Base-by-base conservation (phyloP, 305 asterid species). In the Galium porrigens region DNA sequence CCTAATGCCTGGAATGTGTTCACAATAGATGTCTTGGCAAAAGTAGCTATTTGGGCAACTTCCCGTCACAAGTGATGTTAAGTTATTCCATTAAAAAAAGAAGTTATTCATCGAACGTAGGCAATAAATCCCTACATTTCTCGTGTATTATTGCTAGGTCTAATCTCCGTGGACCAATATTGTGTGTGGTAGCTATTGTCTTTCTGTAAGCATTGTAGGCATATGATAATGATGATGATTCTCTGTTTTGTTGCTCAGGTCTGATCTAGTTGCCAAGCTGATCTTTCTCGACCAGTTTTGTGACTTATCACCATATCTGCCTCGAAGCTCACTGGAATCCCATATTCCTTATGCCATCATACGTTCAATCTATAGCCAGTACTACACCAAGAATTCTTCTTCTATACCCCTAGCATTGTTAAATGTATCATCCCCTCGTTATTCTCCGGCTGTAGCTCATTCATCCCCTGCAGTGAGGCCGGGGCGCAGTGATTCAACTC, bases 271-370 rank as follows among this genome's bases (percentile, higher is more conserved):
- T 9, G 94, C 95, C 27, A 89, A 94, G 86, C 87, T 94, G 72
- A 87, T 94, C 66, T 94, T 89, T 69, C 90, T 89, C 34, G 97
- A 94, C 70, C 97, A 89, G 75, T 68, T 94, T 58, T 87, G 96
- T 52, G 99, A 84, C 66, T 71, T 94, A 64, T 89, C 97, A 4
- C 94, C 94, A n/a, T 86, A 78, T 76, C 69, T 94, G 33, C 92
- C 97, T 12, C 78, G 97, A 78, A 94, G 96, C 84, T 57, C 85
- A 15, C 76, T 94, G 80, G 99, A 94, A 69, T 74, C 86, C 6
- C 89, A 84, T 32, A 77, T 94, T 65, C 97, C 99, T 11, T 89
- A 83, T 46, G 75, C 94, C 68, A 87, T 84, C 72, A 78, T 94
- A 46, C 95, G 97, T 55, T 90, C 97, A 15, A 81, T 89, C 53